Conservation (phyloP, 2,329 filamentous ascomycete genomes). For the Paecilomyces formosus region DNA sequence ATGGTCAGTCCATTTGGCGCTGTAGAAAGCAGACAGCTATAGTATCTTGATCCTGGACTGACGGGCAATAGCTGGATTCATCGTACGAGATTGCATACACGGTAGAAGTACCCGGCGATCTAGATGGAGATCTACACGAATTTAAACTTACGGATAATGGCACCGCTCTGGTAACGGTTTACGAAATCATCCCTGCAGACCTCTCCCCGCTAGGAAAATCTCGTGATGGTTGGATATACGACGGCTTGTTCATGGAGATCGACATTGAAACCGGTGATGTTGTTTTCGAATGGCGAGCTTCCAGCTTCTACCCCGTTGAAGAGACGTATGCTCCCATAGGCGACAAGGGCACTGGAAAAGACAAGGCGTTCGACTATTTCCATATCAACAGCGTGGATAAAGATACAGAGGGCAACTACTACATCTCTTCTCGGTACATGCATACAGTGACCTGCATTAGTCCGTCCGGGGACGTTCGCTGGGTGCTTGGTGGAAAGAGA, state of each 20-base stretch:
- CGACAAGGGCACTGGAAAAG: conserved; percentile 9
- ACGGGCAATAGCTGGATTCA: conserved; percentile 19
- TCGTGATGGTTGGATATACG: conserved; percentile 31
- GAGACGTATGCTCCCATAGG: conserved; percentile 14
- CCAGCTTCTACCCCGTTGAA: conserved; percentile 32
- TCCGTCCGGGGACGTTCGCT: conserved; percentile 42
- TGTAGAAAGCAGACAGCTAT: neutral
- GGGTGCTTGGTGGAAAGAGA: conserved; percentile 39
- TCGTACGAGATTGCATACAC: conserved; percentile 20
- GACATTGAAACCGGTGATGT: conserved; percentile 36
- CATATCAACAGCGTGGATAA: conserved; percentile 52
- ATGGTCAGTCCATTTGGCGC: neutral
- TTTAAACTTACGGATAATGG: conserved; percentile 36
- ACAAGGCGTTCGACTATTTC: conserved; percentile 45
- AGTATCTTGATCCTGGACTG: conserved; percentile 16
- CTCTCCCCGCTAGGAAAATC: conserved; percentile 29
- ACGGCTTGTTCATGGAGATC: conserved; percentile 40
- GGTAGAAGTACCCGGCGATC: neutral
- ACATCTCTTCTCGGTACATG: conserved; percentile 47
- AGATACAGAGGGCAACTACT: conserved; percentile 43
- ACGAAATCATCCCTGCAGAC: conserved; percentile 31
- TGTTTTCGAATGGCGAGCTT: conserved; percentile 42
- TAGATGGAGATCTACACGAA: conserved; percentile 34
- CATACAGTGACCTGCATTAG: conserved; percentile 43
- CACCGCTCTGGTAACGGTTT: conserved; percentile 38